Conservation (phyloP, 345 rosid genomes). For the Firmiana major region DNA sequence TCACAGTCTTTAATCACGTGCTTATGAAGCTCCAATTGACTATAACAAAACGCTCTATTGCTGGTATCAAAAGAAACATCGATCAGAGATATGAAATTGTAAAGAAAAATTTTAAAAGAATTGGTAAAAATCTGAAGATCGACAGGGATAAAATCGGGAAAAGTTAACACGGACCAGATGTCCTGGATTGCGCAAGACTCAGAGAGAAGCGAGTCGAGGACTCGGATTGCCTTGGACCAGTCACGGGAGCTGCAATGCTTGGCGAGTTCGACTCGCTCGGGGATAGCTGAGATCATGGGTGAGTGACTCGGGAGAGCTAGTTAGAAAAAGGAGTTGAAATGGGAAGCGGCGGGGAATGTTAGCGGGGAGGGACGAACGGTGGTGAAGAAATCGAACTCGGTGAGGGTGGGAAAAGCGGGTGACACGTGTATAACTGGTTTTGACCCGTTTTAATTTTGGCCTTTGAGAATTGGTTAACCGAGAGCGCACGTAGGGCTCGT, state of each 20-base stretch:
- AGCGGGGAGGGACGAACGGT: not conserved
- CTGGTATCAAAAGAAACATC: conserved; percentile 36
- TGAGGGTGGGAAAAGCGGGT: not conserved
- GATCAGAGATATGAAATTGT: not conserved
- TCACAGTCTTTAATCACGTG: conserved; percentile 95
- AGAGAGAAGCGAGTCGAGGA: conserved; percentile 79
- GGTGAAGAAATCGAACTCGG: too few species aligned
- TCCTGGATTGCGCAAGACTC: conserved; percentile 65
- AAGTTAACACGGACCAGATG: conserved; percentile 51
- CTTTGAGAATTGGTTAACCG: not conserved
- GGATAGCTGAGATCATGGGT: conserved; percentile 41
- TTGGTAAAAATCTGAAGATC: conserved; percentile 16
- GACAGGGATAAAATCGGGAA: not conserved
- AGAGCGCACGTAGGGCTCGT: too few species aligned
- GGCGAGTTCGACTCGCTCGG: conserved; percentile 87
- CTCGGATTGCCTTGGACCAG: conserved; percentile 98
- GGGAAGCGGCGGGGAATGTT: not conserved
- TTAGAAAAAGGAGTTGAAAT: not conserved
- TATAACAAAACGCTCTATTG: conserved; percentile 94
- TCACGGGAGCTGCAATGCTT: conserved; percentile 71
- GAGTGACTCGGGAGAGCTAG: conserved; percentile 18
- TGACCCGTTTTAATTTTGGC: not conserved
- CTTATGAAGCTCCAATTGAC: conserved; percentile 96
- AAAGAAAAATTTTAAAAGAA: not conserved
- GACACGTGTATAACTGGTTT: not conserved